These are phyloP conservation scores for Trichoderma endophyticum DNA, from an alignment of 2,329 filamentous ascomycete genomes.

Conservation along the genomic window DNA sequence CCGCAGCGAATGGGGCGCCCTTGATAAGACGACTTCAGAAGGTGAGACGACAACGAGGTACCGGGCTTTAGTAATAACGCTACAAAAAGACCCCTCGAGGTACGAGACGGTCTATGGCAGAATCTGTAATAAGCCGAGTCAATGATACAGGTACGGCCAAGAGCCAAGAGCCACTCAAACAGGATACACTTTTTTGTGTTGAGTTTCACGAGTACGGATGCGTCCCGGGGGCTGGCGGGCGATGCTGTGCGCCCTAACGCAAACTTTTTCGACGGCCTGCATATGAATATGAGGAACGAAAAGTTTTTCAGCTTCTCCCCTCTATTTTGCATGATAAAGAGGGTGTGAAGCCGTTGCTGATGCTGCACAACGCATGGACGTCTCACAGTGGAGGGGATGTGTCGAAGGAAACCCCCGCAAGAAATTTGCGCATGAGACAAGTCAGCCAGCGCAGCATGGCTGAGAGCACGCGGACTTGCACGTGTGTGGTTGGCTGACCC, in stretches of 20 bases:
- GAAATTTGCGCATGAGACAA: conserved; percentile 10
- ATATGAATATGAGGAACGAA: not conserved
- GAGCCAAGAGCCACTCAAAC: not conserved
- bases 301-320: not conserved
- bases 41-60: conserved; percentile 7
- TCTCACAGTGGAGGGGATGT: not conserved
- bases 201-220: conserved; percentile 3
- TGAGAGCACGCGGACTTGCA: conserved; percentile 14
- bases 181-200: not conserved
- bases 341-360: conserved; percentile 3
- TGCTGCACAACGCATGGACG: conserved; percentile 3
- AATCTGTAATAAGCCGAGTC: not conserved
- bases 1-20: not conserved
- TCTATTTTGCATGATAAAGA: not conserved
- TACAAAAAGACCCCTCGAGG: not conserved
- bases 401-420: not conserved
- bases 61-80: not conserved
- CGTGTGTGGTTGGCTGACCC: conserved; percentile 9
- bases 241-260: conserved; percentile 4
- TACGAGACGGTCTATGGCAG: not conserved
- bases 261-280: not conserved
- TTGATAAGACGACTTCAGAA: conserved; percentile 13
- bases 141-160: not conserved
- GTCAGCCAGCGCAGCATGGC: conserved; percentile 1
- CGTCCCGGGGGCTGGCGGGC: not conserved